Percentiles rank a stretch among this genome's conserved stretches.
Conservation (phyloP, 1,139 yeast species). For the Candida tetrigidarum region DNA sequence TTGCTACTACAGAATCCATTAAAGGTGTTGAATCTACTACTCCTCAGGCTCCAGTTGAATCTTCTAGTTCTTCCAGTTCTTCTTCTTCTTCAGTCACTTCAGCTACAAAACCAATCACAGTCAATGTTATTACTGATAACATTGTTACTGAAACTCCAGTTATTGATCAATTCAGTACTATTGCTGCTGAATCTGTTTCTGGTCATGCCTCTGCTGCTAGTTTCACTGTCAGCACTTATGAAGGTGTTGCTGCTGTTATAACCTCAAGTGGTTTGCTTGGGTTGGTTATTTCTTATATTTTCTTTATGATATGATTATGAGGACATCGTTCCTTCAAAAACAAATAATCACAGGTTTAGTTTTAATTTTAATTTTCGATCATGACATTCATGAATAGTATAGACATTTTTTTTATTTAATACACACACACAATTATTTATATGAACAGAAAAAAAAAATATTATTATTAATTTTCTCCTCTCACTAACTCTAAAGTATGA, state of each 20-base stretch:
- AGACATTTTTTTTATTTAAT: too few relatives aligned
- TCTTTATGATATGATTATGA: slow-evolving; percentile 14
- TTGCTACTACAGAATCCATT: slow-evolving; percentile 15
- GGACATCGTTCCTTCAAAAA: too few relatives aligned
- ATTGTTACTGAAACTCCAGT: slow-evolving; percentile 33
- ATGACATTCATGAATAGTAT: too few relatives aligned
- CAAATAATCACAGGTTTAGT: too few relatives aligned
- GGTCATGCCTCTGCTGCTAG: background rate
- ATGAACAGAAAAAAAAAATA: too few relatives aligned
- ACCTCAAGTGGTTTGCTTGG: slow-evolving; percentile 23
- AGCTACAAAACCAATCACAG: slow-evolving; percentile 19
- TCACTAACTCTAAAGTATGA: too few relatives aligned
- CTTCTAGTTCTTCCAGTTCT: slow-evolving; percentile 3
- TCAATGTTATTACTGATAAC: slow-evolving; percentile 36
- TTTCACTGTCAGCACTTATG: slow-evolving; percentile 20
- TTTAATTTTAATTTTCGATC: slow-evolving; percentile 1
- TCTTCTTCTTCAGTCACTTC: slow-evolving; percentile 1
- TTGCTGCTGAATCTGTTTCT: slow-evolving; percentile 2
- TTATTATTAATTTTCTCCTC: too few relatives aligned
- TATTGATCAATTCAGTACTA: slow-evolving; percentile 6
- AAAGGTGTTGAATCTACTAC: slow-evolving; percentile 20
- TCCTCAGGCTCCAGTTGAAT: slow-evolving; percentile 33
- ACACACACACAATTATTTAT: too few relatives aligned
- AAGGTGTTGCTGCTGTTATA: slow-evolving; percentile 25
- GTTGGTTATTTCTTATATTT: slow-evolving; percentile 21